Evolutionary conservation across 345 rosid species (phyloP).

Genomic region (Lumnitzera littorea): DNA sequence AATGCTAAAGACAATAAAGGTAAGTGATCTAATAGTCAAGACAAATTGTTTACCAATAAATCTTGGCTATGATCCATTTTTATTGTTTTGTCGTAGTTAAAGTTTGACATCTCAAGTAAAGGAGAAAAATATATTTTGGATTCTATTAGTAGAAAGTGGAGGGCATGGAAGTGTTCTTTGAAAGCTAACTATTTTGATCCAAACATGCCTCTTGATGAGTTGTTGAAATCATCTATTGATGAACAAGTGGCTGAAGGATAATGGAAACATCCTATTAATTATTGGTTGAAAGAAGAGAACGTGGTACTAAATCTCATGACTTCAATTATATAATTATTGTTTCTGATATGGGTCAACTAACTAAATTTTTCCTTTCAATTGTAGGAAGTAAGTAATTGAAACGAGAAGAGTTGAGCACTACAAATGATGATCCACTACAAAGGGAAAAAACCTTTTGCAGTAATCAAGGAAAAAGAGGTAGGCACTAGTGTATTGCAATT

Average conservation of each 20-base stretch:
- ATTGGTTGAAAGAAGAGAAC: no score
- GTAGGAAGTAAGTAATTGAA: no score
- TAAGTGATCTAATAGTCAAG: background rate
- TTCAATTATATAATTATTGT: no score
- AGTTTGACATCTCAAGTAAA: background rate
- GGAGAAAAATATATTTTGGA: background rate
- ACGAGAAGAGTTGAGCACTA: no score
- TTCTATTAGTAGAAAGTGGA: conserved; percentile 3
- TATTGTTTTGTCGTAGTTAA: background rate
- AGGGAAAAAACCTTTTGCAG: no score
- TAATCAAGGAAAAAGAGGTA: no score
- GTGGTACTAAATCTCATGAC: no score
- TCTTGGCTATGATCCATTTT: background rate
- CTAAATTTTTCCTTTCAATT: no score
- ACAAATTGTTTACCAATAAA: background rate
- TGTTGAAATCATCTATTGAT: background rate
- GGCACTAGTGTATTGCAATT: no score
- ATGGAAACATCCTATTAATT: background rate
- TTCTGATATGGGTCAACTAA: no score
- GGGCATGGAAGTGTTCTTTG: background rate
- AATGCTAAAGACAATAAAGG: conserved; percentile 1
- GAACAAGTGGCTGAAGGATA: background rate
- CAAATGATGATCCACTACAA: no score
- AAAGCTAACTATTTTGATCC: conserved; percentile 1
- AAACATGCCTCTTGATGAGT: background rate